Conservation (phyloP, 129 eudicot species). For the Calendula officinalis region DNA sequence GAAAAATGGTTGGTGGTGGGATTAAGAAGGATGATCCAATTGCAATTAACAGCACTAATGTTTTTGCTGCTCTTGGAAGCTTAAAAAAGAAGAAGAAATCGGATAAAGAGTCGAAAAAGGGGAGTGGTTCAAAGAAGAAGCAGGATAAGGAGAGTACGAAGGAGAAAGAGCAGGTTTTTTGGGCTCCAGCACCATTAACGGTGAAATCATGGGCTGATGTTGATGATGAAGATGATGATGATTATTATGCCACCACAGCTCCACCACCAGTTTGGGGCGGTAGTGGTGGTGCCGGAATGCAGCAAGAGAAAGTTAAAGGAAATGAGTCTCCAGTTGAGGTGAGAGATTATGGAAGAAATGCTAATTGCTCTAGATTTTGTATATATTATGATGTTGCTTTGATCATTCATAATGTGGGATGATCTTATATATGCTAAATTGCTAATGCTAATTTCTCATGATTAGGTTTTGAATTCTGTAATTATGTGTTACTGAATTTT, state of each 20-base stretch:
- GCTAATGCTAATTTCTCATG: not conserved
- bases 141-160: slow-evolving; percentile 37
- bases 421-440: slow-evolving; percentile 1
- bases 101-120: slow-evolving; percentile 54
- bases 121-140: slow-evolving; percentile 42
- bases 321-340: slow-evolving; percentile 40
- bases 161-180: slow-evolving; percentile 57
- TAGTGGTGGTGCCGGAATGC: slow-evolving; percentile 19
- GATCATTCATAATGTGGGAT: not conserved
- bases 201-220: slow-evolving; percentile 92
- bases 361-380: not conserved
- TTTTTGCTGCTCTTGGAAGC: slow-evolving; percentile 78
- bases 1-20: slow-evolving; percentile 82
- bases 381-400: too few relatives aligned
- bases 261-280: slow-evolving; percentile 68
- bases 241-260: slow-evolving; percentile 73
- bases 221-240: slow-evolving; percentile 94
- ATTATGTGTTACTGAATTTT: too few relatives aligned
- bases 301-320: slow-evolving; percentile 46
- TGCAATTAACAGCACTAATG: slow-evolving; percentile 67
- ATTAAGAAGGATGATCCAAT: slow-evolving; percentile 61
- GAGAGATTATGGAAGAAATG: not conserved
- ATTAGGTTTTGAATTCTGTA: too few relatives aligned
- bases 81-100: slow-evolving; percentile 83
- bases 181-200: slow-evolving; percentile 75